Percentiles rank a stretch among this genome's conserved stretches.
phyloP scores from a whole-genome alignment of 2,329 filamentous ascomycete genomes.

The Juglanconis sp. region DNA sequence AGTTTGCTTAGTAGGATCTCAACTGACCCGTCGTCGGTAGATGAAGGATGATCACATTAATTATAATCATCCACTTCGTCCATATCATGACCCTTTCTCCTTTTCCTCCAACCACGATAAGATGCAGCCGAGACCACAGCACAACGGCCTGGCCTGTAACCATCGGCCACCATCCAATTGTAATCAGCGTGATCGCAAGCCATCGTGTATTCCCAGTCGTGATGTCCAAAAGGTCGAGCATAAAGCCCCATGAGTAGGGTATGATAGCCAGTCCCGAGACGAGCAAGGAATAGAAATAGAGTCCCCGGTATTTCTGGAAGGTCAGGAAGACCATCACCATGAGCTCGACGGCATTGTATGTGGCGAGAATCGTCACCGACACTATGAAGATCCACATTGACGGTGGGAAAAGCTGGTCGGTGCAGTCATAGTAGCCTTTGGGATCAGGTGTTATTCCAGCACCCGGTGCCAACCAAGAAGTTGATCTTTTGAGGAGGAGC shows the following conservation, averaged over 20 bases:
- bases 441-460: background rate
- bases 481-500: background rate
- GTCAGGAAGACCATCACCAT: background rate
- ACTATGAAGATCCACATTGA: background rate
- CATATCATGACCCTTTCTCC: constrained; percentile 1
- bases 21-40: background rate
- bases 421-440: background rate
- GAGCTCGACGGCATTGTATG: constrained; percentile 8
- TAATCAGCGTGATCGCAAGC: constrained; percentile 9
- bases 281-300: constrained; percentile 6
- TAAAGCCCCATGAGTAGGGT: constrained; percentile 2
- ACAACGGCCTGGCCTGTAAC: constrained; percentile 5
- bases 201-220: background rate
- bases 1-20: background rate
- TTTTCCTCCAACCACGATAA: background rate
- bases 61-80: constrained; percentile 1
- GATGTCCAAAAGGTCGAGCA: constrained; percentile 5
- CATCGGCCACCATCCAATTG: constrained; percentile 10
- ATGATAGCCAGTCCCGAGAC: constrained; percentile 6
- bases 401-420: background rate
- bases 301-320: constrained; percentile 7
- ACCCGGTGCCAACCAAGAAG: constrained; percentile 1
- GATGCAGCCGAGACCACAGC: constrained; percentile 9
- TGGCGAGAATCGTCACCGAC: background rate
- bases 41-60: background rate